phyloP scores from a whole-genome alignment of 371 early-diverging fungal species.

The Nematocida displodere region DNA sequence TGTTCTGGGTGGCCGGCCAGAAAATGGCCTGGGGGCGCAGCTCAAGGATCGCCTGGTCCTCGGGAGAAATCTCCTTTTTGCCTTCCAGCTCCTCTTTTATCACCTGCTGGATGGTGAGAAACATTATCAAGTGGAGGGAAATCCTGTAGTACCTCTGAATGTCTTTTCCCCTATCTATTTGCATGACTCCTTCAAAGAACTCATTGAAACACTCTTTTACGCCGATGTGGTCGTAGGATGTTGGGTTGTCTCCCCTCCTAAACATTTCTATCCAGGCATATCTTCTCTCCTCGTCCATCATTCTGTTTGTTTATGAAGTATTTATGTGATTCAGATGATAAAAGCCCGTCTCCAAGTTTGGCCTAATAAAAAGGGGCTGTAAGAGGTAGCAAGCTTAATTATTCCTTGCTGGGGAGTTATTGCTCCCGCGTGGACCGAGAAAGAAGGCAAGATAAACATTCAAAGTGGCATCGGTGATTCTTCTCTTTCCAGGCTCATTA shows the following conservation, averaged over 20 bases:
- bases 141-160: conserved; percentile 28
- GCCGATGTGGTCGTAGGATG: conserved; percentile 19
- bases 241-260: conserved; percentile 14
- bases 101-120: conserved; percentile 27
- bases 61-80: not conserved
- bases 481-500: too few species aligned
- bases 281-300: conserved; percentile 53
- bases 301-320: conserved; percentile 45
- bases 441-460: too few species aligned
- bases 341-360: too few species aligned
- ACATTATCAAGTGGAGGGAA: conserved; percentile 40
- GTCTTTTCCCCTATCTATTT: conserved; percentile 34
- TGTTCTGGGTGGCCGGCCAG: conserved; percentile 19
- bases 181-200: conserved; percentile 46
- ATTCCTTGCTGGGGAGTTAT: too few species aligned
- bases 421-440: too few species aligned
- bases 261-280: conserved; percentile 46
- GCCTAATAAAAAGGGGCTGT: too few species aligned
- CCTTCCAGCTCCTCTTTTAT: conserved; percentile 10
- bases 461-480: too few species aligned
- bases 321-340: conserved; percentile 36
- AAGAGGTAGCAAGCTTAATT: too few species aligned
- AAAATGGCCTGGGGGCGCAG: conserved; percentile 7
- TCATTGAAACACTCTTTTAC: conserved; percentile 45
- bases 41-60: conserved; percentile 8